Evolutionary conservation across 2,329 filamentous ascomycete genomes (phyloP), one percentile per base, ranked within the genome.

Genomic region (Aureobasidium sp.): DNA sequence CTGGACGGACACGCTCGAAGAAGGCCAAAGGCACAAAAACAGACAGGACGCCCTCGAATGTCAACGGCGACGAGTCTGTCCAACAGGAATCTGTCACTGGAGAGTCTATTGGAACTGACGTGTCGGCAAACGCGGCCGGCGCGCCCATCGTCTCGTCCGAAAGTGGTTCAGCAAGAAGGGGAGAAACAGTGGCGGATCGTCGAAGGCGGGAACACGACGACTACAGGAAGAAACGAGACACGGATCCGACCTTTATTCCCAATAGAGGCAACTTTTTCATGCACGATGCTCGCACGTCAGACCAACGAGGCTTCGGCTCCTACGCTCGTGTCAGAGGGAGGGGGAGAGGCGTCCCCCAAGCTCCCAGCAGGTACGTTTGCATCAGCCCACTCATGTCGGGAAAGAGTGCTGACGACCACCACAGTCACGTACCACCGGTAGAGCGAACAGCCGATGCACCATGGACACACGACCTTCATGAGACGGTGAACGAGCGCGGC

Each of bases 261-360:
- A 97, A 95, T 71, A 83, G 93, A 67, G 94, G 94, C 63, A 88
- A 90, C 65, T 97, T 97, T 80, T 97, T 97, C 78, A 91, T 97
- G 85, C 93, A 97, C 75, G 94, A 97, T 73, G 87, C 90, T 68
- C 84, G 88, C 62, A 88, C 88, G n/a, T 84, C 87, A 48, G 85
- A 86, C 67, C 83, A 87, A 59, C 93, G 92, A 75, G 88, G 88
- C 59, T 91, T 93, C 75, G 82, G 89, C 62, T 84, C 87, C 14
- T 88, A 87, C 73, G 83, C 83, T 36, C 82, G 87, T 74, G 87
- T 85, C 41, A 78, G 82, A 66, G 53, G 55, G 14, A 80, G 84
- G 74, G 90, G 85, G 55, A 77, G 84, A 70, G 60, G 41, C 34
- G 17, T 60, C 17, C 39, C 45, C 15, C 57, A 60, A 25, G 34